These are phyloP conservation scores for Plasmodium malariae DNA, from an alignment of 169 alveolate species.

Conservation along the genomic window DNA sequence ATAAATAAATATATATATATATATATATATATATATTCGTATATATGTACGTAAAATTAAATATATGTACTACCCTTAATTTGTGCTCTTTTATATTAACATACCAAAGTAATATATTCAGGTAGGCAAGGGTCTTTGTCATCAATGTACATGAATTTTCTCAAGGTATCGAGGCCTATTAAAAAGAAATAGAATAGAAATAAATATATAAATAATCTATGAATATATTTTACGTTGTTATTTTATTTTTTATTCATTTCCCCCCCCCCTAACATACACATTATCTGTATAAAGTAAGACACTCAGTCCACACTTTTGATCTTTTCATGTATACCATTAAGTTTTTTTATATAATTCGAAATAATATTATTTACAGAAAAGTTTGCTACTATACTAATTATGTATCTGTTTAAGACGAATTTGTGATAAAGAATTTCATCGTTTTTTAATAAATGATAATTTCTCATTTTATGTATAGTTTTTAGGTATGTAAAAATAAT, in stretches of 20 bases:
- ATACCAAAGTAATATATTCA: constrained; percentile 71
- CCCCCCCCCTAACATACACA: background rate
- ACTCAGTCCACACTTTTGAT: background rate
- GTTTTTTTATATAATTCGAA: constrained; percentile 30
- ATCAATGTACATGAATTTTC: constrained; percentile 71
- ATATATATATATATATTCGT: background rate
- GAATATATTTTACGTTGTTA: background rate
- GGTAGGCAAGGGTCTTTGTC: constrained; percentile 67
- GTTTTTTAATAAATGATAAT: constrained; percentile 32
- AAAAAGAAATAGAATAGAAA: background rate
- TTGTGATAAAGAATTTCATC: constrained; percentile 63
- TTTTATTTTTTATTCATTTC: background rate
- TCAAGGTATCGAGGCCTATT: constrained; percentile 34
- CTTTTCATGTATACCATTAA: constrained; percentile 34
- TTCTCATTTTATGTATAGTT: constrained; percentile 46
- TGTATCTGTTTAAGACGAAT: constrained; percentile 68
- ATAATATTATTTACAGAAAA: constrained; percentile 28
- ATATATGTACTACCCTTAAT: background rate
- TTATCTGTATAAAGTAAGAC: background rate
- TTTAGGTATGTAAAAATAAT: constrained; percentile 40
- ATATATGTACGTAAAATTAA: background rate
- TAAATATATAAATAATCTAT: background rate
- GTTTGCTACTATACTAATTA: constrained; percentile 67
- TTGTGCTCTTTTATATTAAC: background rate
- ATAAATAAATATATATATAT: background rate